A percentile compares a stretch with the other conserved stretches of the same genome.
Evolutionary conservation across 345 rosid genomes (phyloP).

Genomic region (Syzygium aromaticum): DNA sequence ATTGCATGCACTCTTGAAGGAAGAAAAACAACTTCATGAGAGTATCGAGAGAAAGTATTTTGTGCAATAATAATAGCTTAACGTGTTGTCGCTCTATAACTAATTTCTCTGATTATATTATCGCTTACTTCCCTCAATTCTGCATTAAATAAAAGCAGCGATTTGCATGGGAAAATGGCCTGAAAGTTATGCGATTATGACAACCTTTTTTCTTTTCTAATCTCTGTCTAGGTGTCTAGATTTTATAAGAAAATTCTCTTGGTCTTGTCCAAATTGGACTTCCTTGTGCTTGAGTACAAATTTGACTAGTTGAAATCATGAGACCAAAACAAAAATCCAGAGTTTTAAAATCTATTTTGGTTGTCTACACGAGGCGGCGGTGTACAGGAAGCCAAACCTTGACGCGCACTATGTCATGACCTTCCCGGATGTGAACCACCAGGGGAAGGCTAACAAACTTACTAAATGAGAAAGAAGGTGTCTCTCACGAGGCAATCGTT

Average conservation of each 20-base stretch:
- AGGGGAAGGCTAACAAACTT: too few species aligned
- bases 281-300: neutral
- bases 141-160: neutral
- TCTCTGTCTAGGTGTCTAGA: neutral
- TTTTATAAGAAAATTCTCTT: neutral
- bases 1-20: too few species aligned
- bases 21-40: neutral
- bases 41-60: neutral
- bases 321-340: too few species aligned
- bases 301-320: neutral
- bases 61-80: neutral
- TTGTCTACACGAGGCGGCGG: too few species aligned
- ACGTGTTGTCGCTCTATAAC: neutral
- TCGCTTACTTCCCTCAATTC: neutral
- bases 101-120: neutral
- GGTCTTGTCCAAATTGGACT: neutral
- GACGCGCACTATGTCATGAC: too few species aligned
- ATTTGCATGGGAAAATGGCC: neutral
- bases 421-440: too few species aligned
- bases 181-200: neutral
- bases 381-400: too few species aligned
- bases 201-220: neutral
- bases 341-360: too few species aligned
- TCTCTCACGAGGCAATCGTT: too few species aligned
- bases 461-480: too few species aligned